These are phyloP conservation scores for Psilocybe cyanescens DNA, from an alignment of 768 basidiomycete genomes.

Conservation along the genomic window DNA sequence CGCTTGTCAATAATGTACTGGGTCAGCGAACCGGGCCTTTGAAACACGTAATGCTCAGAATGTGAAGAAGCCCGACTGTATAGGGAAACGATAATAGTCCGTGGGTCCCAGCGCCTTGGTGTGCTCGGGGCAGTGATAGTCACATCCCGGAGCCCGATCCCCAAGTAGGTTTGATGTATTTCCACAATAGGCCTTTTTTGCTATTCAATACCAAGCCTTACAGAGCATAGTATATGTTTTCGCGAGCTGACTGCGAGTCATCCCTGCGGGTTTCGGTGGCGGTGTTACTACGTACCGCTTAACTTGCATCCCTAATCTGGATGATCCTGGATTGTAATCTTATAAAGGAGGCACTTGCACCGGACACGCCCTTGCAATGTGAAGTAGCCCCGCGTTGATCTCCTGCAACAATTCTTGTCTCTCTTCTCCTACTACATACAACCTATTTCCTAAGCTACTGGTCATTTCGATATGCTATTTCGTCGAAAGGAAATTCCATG, in stretches of 20 bases:
- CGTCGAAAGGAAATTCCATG: constrained; percentile 66
- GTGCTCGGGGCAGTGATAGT: background rate
- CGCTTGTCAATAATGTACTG: background rate
- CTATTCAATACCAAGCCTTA: background rate
- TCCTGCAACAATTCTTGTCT: constrained; percentile 13
- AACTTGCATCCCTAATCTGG: constrained; percentile 11
- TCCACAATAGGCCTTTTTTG: background rate
- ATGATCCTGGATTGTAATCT: constrained; percentile 14
- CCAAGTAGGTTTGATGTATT: background rate
- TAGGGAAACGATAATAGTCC: background rate
- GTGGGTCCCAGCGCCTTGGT: background rate
- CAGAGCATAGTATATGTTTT: background rate
- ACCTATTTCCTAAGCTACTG: constrained; percentile 6
- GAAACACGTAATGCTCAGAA: background rate
- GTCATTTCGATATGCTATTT: constrained; percentile 41
- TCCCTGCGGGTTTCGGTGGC: constrained; percentile 15
- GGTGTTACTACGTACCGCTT: constrained; percentile 16
- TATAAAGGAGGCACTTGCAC: constrained; percentile 23
- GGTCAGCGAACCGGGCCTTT: background rate
- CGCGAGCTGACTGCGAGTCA: background rate
- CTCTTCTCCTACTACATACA: constrained; percentile 11
- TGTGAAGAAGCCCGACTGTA: background rate
- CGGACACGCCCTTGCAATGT: constrained; percentile 26
- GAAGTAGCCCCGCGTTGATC: constrained; percentile 17
- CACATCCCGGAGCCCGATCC: background rate